Percentiles rank a stretch among this genome's conserved stretches.
phyloP scores from a whole-genome alignment of 2,329 filamentous ascomycete species.

The Penicillium janthinellum region DNA sequence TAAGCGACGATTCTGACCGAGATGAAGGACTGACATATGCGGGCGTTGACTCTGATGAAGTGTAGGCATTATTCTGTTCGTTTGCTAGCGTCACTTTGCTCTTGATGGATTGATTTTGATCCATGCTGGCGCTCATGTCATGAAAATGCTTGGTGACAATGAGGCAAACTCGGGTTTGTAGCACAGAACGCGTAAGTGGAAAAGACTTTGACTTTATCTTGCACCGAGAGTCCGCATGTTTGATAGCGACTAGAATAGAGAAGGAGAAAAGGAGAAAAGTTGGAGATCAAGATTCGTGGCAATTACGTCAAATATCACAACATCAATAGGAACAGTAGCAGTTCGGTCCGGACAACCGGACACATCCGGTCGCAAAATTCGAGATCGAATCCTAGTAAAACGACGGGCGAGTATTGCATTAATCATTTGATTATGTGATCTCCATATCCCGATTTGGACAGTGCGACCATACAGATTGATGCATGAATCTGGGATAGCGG shows the following conservation, averaged over 20 bases:
- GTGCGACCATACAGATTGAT: constrained; percentile 8
- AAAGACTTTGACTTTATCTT: background rate
- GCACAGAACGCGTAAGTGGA: background rate
- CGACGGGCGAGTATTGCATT: background rate
- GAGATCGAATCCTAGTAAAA: background rate
- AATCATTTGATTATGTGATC: constrained; percentile 12
- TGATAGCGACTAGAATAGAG: background rate
- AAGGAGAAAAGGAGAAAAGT: background rate
- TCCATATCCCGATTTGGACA: constrained; percentile 8
- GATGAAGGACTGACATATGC: constrained; percentile 6
- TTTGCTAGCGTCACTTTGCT: background rate
- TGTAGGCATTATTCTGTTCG: background rate
- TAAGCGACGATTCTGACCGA: background rate
- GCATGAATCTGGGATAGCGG: constrained; percentile 1
- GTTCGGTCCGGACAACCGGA: constrained; percentile 6
- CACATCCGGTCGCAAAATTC: background rate
- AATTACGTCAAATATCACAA: constrained; percentile 24
- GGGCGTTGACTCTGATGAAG: background rate
- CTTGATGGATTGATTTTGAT: background rate
- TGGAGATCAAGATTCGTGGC: background rate
- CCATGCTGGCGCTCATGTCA: constrained; percentile 1
- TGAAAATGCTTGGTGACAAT: background rate
- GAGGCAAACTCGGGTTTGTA: background rate
- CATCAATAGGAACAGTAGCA: background rate
- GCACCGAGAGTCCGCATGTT: background rate